Evolutionary conservation across 176 grass and related monocot genomes (phyloP).

Genomic region (Aegilops umbellulata): DNA sequence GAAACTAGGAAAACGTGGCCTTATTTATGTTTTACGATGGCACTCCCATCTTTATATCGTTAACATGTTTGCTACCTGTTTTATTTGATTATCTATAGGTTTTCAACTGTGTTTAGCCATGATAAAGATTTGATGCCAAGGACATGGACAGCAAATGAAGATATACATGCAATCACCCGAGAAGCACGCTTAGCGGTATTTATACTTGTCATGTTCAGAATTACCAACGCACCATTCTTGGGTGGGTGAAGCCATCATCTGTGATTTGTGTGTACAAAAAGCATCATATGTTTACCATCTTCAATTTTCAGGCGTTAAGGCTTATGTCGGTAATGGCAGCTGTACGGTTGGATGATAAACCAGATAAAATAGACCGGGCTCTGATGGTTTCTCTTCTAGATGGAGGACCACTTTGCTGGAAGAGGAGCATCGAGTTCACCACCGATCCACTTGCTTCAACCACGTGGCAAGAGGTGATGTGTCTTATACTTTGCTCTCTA

Average conservation of each 20-base stretch:
- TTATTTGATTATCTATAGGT: constrained; percentile 50
- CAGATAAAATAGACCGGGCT: constrained; percentile 65
- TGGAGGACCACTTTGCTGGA: constrained; percentile 42
- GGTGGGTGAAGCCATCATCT: not conserved
- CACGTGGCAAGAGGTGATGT: constrained; percentile 79
- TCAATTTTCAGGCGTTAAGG: constrained; percentile 74
- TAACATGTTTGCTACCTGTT: constrained; percentile 20
- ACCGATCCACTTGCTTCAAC: constrained; percentile 69
- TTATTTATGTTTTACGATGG: not conserved
- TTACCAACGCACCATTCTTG: not conserved
- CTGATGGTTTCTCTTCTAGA: constrained; percentile 63
- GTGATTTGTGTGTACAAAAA: not conserved
- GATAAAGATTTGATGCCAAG: constrained; percentile 80
- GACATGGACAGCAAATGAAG: constrained; percentile 75
- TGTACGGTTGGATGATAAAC: constrained; percentile 67
- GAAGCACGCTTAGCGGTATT: constrained; percentile 69
- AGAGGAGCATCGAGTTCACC: constrained; percentile 44
- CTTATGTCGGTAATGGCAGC: constrained; percentile 67
- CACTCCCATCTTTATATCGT: not conserved
- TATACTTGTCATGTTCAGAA: constrained; percentile 10
- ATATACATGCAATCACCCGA: constrained; percentile 79
- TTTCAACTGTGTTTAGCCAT: constrained; percentile 68
- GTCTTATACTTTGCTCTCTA: constrained; percentile 14
- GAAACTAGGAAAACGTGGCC: not conserved
- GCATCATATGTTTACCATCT: constrained; percentile 27